Conservation (phyloP, 208 protist species). For the Phytomonas francai region DNA sequence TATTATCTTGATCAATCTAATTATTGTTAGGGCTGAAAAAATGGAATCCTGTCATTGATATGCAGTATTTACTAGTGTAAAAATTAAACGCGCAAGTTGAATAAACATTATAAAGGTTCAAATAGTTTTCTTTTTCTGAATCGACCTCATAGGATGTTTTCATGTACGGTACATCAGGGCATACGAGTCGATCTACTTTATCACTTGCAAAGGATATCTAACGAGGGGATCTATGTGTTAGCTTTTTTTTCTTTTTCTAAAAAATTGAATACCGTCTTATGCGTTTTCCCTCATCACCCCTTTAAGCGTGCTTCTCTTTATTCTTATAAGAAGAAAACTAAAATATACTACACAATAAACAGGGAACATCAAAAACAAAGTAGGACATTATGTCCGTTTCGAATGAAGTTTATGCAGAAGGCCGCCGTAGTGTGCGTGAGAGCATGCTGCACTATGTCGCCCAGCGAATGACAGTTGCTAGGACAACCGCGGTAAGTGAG, state of each 20-base stretch:
- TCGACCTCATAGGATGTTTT: too few species aligned
- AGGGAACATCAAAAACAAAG: background rate
- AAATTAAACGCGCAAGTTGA: background rate
- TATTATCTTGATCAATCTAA: constrained; percentile 1
- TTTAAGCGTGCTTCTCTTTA: background rate
- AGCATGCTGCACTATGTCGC: constrained; percentile 15
- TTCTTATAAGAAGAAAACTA: background rate
- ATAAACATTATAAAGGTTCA: background rate
- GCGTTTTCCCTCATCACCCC: background rate
- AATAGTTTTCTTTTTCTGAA: background rate
- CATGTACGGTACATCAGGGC: too few species aligned
- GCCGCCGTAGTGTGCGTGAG: constrained; percentile 18
- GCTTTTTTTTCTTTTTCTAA: background rate
- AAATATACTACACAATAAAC: background rate
- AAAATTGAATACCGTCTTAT: background rate
- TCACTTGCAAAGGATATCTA: too few species aligned
- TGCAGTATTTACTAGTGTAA: background rate
- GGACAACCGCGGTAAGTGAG: constrained; percentile 24
- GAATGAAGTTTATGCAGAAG: constrained; percentile 23
- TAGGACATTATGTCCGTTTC: constrained; percentile 12
- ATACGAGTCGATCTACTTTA: too few species aligned
- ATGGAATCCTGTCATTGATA: constrained; percentile 5
- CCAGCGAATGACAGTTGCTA: constrained; percentile 3
- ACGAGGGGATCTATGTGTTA: too few species aligned
- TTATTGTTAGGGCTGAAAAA: background rate